Evolutionary conservation across 148 eudicot species (phyloP), one percentile per base, ranked within the genome.

Genomic region (Nepenthes mirabilis): DNA sequence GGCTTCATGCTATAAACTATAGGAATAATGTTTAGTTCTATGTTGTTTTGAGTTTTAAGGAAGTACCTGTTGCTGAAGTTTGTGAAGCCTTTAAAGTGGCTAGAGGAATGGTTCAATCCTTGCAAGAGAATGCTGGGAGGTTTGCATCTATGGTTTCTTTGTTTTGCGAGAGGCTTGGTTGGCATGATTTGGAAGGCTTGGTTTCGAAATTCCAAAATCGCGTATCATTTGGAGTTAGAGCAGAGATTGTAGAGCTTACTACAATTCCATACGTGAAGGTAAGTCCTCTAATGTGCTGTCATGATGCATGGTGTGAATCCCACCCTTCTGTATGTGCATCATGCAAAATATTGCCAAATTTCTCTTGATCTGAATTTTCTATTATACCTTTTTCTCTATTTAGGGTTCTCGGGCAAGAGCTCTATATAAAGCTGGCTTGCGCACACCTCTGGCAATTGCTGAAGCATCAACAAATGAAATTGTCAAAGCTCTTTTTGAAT

Each of bases 51-150:
- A 58, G 62, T 33, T 47, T 67, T 60, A 56, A 91, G 99, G 99
- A 93, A 81, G 74, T 79, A 56, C 86, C 96, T 14, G 95, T 93
- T 36, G 76, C 79, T 36, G 89, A 88, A 69, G 99, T 88, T 68
- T 93, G 99, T 74, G 85, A 75, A 70, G 83, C 95, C 57, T 93
- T 88, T 65, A 93, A 86, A 78, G 99, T 93, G 70, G 99, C 96
- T 13, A 83, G 99, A 47, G 99, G 99, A 57, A 82, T 93, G 96
- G 99, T 93, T 65, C 99, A 93, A 65, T 76, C 91, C 36, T 82
- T 93, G 57, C 99, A 93, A 81, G 99, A 93, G 73, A 93, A 86
- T 82, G 99, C 99, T 68, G 99, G 99, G 76, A 77, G 99, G 72
- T 93, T 93, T 75, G 96, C 99, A 48, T 93, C 95, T 52, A 88